These are phyloP conservation scores for Sarocladium brachiariae DNA, from an alignment of 2,329 filamentous ascomycete genomes.

Conservation along the genomic window DNA sequence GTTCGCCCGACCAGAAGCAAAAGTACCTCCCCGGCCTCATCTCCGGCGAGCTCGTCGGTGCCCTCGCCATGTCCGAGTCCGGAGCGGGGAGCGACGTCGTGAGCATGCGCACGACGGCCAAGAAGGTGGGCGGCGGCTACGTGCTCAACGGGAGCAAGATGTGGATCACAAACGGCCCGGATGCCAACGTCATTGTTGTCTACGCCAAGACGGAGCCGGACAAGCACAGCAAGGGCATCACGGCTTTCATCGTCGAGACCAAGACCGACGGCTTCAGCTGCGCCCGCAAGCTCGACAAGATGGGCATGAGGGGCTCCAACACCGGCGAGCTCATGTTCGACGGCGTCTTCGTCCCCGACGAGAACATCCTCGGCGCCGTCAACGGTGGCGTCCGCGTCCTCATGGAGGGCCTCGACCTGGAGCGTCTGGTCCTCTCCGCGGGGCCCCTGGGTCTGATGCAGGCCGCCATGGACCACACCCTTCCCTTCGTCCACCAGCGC, in stretches of 20 bases:
- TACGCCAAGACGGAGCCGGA: conserved; percentile 90
- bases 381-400: conserved; percentile 83
- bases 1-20: conserved; percentile 68
- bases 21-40: conserved; percentile 76
- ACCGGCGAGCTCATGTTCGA: conserved; percentile 93
- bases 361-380: conserved; percentile 72
- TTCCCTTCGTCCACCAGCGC: conserved; percentile 84
- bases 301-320: conserved; percentile 96
- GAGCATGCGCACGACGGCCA: conserved; percentile 84
- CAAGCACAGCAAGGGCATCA: conserved; percentile 81
- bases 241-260: conserved; percentile 82
- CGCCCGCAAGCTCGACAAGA: conserved; percentile 88
- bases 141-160: conserved; percentile 88
- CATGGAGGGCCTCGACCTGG: conserved; percentile 94
- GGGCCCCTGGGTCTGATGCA: conserved; percentile 95
- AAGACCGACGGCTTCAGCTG: conserved; percentile 71
- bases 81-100: conserved; percentile 90
- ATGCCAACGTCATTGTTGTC: conserved; percentile 89
- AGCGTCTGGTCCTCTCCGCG: conserved; percentile 83
- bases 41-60: conserved; percentile 73
- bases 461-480: conserved; percentile 72
- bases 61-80: conserved; percentile 91
- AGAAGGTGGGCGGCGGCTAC: conserved; percentile 76
- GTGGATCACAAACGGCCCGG: conserved; percentile 99
- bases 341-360: conserved; percentile 76